Conservation (phyloP, 371 early-diverging fungal species). For the Syncephalis fuscata region DNA sequence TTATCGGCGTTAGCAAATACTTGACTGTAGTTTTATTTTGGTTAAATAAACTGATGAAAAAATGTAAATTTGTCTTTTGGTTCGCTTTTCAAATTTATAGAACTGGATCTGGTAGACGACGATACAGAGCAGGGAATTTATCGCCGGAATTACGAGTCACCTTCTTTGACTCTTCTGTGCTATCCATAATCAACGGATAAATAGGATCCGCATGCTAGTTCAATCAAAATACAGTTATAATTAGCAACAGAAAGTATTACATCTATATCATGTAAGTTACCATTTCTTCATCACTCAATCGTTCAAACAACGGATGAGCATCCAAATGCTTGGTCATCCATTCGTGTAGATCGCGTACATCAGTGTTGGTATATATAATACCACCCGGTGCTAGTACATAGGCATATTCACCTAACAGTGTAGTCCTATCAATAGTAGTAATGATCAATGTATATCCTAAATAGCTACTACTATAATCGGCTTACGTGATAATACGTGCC, state of each 20-base stretch:
- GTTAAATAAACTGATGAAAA: too few relatives aligned
- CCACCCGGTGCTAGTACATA: slow-evolving; percentile 81
- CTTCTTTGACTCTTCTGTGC: slow-evolving; percentile 96
- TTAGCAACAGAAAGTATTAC: slow-evolving; percentile 6
- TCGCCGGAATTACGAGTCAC: slow-evolving; percentile 87
- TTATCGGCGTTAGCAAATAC: too few relatives aligned
- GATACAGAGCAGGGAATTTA: slow-evolving; percentile 85
- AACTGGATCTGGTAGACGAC: slow-evolving; percentile 19
- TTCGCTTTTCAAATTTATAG: too few relatives aligned
- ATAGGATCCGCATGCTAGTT: slow-evolving; percentile 65
- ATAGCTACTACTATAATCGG: slow-evolving; percentile 2
- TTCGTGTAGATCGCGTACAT: slow-evolving; percentile 82
- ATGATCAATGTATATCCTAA: neutral
- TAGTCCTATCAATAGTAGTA: slow-evolving; percentile 21
- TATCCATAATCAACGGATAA: slow-evolving; percentile 58
- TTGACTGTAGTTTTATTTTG: too few relatives aligned
- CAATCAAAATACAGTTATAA: neutral
- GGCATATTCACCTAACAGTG: slow-evolving; percentile 89
- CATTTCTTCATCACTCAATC: slow-evolving; percentile 69
- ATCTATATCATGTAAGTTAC: slow-evolving; percentile 11
- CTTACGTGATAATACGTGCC: slow-evolving; percentile 88
- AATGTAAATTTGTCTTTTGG: too few relatives aligned
- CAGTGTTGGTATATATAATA: slow-evolving; percentile 89
- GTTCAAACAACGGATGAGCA: slow-evolving; percentile 82
- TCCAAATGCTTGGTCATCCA: slow-evolving; percentile 96